Evolutionary conservation across 306 rosid species (phyloP).

Genomic region (Gleditsia sinensis): DNA sequence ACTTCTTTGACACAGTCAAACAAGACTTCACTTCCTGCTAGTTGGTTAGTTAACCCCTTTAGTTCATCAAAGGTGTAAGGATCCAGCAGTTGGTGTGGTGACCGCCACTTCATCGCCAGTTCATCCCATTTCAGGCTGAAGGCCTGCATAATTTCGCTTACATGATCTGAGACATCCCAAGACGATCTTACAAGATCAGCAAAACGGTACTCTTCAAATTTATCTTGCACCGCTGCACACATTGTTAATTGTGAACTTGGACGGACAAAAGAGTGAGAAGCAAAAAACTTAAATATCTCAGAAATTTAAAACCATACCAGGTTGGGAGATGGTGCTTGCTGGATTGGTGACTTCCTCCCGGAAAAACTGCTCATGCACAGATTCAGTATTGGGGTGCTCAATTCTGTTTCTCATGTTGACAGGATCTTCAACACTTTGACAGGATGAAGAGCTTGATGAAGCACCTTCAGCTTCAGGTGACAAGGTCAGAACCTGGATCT

Average conservation of each 20-base stretch:
- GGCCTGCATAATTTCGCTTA: conserved; percentile 47
- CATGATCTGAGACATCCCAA: conserved; percentile 30
- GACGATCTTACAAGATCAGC: conserved; percentile 35
- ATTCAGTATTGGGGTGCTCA: conserved; percentile 37
- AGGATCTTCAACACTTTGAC: conserved; percentile 35
- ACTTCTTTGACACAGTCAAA: conserved; percentile 56
- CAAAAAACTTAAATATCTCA: neutral
- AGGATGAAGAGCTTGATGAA: conserved; percentile 41
- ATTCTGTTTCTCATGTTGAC: conserved; percentile 27
- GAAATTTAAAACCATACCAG: conserved; percentile 41
- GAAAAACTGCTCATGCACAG: conserved; percentile 37
- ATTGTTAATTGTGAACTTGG: conserved; percentile 30
- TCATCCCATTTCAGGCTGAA: conserved; percentile 57
- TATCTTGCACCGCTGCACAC: conserved; percentile 42
- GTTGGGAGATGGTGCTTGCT: conserved; percentile 29
- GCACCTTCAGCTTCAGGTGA: conserved; percentile 37
- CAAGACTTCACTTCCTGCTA: conserved; percentile 40
- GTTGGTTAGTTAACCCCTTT: conserved; percentile 42
- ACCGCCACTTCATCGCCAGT: conserved; percentile 37
- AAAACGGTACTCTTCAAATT: conserved; percentile 33
- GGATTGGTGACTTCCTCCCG: conserved; percentile 35
- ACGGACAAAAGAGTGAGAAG: conserved; percentile 15
- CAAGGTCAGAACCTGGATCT: conserved; percentile 40
- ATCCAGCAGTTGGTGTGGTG: conserved; percentile 42
- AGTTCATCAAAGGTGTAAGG: conserved; percentile 47